phyloP scores from a whole-genome alignment of 768 basidiomycete species.

The Boletus bicolor region DNA sequence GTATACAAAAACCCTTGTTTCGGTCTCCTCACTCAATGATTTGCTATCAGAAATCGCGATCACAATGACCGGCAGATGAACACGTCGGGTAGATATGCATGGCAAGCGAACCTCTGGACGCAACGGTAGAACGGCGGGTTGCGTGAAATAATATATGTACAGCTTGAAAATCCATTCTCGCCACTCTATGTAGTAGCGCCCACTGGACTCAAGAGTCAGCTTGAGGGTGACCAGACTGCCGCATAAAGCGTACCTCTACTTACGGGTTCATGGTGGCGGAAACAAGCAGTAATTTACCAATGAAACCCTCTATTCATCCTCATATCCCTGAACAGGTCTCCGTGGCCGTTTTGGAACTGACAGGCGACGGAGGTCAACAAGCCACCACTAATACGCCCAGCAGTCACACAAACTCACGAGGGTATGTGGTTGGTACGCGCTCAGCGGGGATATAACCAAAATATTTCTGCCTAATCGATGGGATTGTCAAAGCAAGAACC shows the following conservation, averaged over 20 bases:
- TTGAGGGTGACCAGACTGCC: neutral
- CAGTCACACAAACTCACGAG: slow-evolving; percentile 48
- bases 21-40: neutral
- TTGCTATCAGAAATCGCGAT: neutral
- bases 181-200: slow-evolving; percentile 3
- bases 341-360: slow-evolving; percentile 72
- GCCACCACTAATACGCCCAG: neutral
- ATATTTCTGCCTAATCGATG: slow-evolving; percentile 69
- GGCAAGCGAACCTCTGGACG: neutral
- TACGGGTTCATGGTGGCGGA: neutral
- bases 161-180: neutral
- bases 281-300: neutral
- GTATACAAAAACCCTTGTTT: neutral
- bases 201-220: neutral
- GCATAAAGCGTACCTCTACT: slow-evolving; percentile 7
- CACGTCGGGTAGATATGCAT: neutral
- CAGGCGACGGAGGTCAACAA: slow-evolving; percentile 1
- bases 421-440: slow-evolving; percentile 72
- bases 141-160: slow-evolving; percentile 5
- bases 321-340: slow-evolving; percentile 69
- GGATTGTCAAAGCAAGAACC: slow-evolving; percentile 65
- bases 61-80: neutral
- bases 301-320: slow-evolving; percentile 45
- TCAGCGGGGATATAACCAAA: slow-evolving; percentile 71
- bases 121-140: neutral